Evolutionary conservation across 306 rosid genomes (phyloP).

Genomic region (Vigna hirtella): DNA sequence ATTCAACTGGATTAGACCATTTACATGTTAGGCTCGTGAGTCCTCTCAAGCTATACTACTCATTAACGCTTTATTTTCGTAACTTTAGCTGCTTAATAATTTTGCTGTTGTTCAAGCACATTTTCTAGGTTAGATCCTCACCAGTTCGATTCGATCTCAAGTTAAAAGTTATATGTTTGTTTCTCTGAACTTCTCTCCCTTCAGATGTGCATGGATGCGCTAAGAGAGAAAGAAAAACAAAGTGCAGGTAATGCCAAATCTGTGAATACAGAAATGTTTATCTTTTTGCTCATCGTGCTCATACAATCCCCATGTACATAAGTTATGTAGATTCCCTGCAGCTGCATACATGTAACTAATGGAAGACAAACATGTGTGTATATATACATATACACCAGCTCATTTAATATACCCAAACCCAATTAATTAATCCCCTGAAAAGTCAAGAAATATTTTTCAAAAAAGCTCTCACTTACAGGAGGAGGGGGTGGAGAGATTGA

Average conservation of each 20-base stretch:
- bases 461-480: slow-evolving; percentile 23
- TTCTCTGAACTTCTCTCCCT: not conserved
- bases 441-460: not conserved
- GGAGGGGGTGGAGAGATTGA: slow-evolving; percentile 7
- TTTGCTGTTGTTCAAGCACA: not conserved
- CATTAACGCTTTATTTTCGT: not conserved
- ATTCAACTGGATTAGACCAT: slow-evolving; percentile 24
- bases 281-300: too few species aligned
- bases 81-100: not conserved
- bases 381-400: not conserved
- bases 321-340: not conserved
- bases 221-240: not conserved
- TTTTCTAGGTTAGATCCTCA: not conserved
- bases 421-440: slow-evolving; percentile 22
- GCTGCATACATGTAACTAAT: not conserved
- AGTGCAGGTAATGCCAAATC: not conserved
- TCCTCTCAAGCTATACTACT: not conserved
- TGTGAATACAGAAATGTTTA: not conserved
- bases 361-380: not conserved
- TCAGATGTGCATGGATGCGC: slow-evolving; percentile 17
- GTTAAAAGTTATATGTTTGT: slow-evolving; percentile 1
- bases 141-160: not conserved
- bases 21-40: slow-evolving; percentile 23
- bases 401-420: slow-evolving; percentile 19
- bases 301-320: not conserved